Percentiles rank a stretch among this genome's conserved stretches.
Evolutionary conservation across 2,329 filamentous ascomycete genomes (phyloP).

Genomic region (Pseudogymnoascus sp.): DNA sequence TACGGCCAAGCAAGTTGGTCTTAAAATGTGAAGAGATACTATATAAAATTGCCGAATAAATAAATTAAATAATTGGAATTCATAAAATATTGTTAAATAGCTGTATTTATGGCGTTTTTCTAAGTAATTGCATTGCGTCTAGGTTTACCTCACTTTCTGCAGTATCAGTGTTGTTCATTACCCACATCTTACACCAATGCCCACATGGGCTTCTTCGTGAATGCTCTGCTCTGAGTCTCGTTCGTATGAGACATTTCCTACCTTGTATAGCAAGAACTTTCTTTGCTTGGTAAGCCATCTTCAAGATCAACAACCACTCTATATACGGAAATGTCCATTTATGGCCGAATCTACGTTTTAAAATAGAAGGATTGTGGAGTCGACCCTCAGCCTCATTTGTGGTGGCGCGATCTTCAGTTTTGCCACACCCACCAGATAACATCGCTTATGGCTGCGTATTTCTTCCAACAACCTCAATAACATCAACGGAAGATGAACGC

Average conservation of each 20-base stretch:
- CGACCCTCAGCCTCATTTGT: neutral
- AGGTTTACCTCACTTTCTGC: neutral
- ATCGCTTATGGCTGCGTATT: neutral
- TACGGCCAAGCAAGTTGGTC: neutral
- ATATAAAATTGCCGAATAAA: neutral
- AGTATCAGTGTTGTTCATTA: neutral
- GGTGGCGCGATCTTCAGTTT: slow-evolving; percentile 15
- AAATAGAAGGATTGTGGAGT: neutral
- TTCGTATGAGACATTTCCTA: neutral
- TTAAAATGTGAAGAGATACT: neutral
- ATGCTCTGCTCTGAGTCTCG: neutral
- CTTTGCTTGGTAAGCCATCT: neutral
- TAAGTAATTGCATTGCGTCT: neutral
- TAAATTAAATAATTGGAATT: neutral
- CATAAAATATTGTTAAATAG: neutral
- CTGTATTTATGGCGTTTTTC: neutral
- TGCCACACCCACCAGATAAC: slow-evolving; percentile 6
- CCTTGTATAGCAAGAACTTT: neutral
- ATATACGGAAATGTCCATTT: neutral
- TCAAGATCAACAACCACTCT: neutral
- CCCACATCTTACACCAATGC: neutral
- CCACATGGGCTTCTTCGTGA: neutral
- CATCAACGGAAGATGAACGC: neutral
- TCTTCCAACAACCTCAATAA: neutral
- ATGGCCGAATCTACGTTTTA: neutral